Evolutionary conservation across 2,329 filamentous ascomycete species (phyloP).

Genomic region (Fusarium coicis): DNA sequence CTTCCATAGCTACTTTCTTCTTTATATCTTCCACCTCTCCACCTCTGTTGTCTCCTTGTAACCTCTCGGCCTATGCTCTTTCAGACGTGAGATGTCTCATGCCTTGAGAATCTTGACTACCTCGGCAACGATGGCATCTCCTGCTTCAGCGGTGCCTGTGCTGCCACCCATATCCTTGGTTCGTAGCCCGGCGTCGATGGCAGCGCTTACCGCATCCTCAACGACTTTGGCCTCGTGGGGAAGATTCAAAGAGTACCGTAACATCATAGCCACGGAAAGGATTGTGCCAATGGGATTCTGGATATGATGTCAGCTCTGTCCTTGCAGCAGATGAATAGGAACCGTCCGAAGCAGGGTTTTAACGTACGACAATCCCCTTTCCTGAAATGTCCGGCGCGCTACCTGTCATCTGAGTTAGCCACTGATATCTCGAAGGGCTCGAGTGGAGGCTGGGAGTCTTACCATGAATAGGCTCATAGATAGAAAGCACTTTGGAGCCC

Average conservation of each 20-base stretch:
- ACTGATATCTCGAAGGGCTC: not conserved
- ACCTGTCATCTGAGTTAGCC: slow-evolving; percentile 10
- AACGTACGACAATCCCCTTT: slow-evolving; percentile 75
- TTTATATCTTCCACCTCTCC: not conserved
- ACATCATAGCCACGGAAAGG: slow-evolving; percentile 92
- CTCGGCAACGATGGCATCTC: slow-evolving; percentile 75
- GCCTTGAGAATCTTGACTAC: slow-evolving; percentile 31
- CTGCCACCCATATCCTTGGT: slow-evolving; percentile 87
- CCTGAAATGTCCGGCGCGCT: slow-evolving; percentile 77
- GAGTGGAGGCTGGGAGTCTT: slow-evolving; percentile 40
- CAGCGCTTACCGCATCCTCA: slow-evolving; percentile 80
- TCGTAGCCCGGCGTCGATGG: slow-evolving; percentile 79
- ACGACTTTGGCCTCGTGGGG: slow-evolving; percentile 79
- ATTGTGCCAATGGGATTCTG: slow-evolving; percentile 86
- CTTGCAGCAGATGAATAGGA: not conserved
- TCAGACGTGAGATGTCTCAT: not conserved
- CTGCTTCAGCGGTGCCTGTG: slow-evolving; percentile 75
- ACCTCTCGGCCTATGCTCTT: not conserved
- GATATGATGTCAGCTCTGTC: not conserved
- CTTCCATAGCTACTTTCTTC: not conserved
- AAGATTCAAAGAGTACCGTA: slow-evolving; percentile 86
- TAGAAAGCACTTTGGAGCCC: slow-evolving; percentile 86
- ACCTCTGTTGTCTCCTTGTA: no score
- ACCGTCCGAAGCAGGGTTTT: not conserved
- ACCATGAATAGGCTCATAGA: slow-evolving; percentile 98